Evolutionary conservation across 2,329 filamentous ascomycete genomes (phyloP).

Genomic region (Clarireedia sp.): DNA sequence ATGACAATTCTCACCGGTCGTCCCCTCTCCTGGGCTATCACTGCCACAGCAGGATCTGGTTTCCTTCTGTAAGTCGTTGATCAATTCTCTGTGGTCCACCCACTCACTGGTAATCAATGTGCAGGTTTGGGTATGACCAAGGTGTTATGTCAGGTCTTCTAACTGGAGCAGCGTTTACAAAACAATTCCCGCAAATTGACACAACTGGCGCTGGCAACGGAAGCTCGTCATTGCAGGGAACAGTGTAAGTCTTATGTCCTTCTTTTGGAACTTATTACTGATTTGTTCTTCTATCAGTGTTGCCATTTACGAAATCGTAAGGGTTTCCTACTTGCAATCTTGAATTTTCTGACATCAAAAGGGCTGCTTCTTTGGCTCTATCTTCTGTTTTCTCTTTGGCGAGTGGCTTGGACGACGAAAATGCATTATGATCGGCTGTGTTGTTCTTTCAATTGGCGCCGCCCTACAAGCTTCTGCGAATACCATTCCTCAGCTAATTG

Average conservation of each 20-base stretch:
- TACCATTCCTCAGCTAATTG: constrained; percentile 45
- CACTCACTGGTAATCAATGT: too few species aligned
- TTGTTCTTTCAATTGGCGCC: constrained; percentile 51
- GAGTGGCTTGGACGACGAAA: constrained; percentile 48
- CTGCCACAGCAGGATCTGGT: not conserved
- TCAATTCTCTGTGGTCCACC: too few species aligned
- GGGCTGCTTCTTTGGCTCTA: constrained; percentile 40
- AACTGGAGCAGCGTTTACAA: constrained; percentile 18
- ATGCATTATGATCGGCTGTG: constrained; percentile 50
- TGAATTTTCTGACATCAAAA: constrained; percentile 29
- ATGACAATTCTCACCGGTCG: not conserved
- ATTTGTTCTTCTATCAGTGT: not conserved
- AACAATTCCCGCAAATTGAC: constrained; percentile 5
- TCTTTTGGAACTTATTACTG: not conserved
- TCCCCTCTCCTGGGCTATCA: not conserved
- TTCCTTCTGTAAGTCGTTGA: not conserved
- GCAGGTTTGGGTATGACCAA: constrained; percentile 40
- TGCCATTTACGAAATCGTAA: not conserved
- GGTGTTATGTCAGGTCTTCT: constrained; percentile 41
- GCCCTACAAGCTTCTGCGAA: constrained; percentile 34
- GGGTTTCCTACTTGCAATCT: not conserved
- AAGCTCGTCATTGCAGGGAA: constrained; percentile 37
- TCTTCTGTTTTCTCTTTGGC: constrained; percentile 30
- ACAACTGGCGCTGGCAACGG: constrained; percentile 23
- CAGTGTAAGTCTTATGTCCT: constrained; percentile 27